These are phyloP conservation scores for Penicillium fuscoglaucum DNA, from an alignment of 2,329 filamentous ascomycete species.

Conservation along the genomic window DNA sequence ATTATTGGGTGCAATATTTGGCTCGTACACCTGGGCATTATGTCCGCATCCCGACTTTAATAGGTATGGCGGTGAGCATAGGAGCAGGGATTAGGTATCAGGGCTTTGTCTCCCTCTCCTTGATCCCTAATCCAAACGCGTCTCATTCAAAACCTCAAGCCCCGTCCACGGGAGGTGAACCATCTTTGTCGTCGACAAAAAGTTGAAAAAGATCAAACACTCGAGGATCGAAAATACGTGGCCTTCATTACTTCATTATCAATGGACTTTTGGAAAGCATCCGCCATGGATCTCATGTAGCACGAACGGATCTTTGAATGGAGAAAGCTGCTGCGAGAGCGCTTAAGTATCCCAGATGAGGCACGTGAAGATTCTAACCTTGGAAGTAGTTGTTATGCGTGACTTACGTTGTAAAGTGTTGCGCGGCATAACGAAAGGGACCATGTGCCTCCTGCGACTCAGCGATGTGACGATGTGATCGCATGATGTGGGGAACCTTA, in stretches of 20 bases:
- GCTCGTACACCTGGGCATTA: too few species aligned
- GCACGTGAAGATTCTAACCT: constrained; percentile 18
- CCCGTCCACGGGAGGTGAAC: too few species aligned
- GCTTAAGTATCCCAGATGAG: constrained; percentile 16
- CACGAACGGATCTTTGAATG: constrained; percentile 10
- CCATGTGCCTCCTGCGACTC: background rate
- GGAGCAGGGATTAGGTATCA: background rate
- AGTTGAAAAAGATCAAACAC: too few species aligned
- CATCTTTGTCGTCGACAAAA: too few species aligned
- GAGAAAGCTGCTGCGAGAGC: constrained; percentile 21
- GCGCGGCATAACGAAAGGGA: background rate
- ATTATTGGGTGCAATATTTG: background rate
- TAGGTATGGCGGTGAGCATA: background rate
- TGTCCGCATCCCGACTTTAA: too few species aligned
- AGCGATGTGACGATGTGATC: background rate
- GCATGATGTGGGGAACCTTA: background rate
- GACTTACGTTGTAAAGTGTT: background rate
- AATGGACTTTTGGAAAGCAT: too few species aligned
- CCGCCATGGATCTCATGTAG: too few species aligned
- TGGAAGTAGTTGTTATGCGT: background rate
- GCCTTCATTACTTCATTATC: too few species aligned
- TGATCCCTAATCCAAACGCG: background rate
- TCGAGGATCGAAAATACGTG: too few species aligned
- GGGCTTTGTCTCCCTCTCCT: background rate
- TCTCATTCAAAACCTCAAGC: background rate